Percentiles rank a stretch among this genome's conserved stretches.
Conservation (phyloP, 1,284 basidiomycete species). For the Cutaneotrichosporon cyanovorans region DNA sequence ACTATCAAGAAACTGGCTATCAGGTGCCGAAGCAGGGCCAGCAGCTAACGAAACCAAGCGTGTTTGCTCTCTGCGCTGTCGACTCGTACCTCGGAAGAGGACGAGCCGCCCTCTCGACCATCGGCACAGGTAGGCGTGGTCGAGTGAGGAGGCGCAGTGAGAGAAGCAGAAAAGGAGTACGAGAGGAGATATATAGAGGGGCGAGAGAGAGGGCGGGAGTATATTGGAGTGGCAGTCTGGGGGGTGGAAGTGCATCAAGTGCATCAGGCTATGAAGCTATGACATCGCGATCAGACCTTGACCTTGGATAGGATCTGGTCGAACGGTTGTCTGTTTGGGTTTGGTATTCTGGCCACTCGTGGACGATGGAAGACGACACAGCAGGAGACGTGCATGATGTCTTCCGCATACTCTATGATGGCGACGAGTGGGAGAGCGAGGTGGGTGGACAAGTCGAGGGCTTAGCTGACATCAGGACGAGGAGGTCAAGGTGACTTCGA, state of each 20-base stretch:
- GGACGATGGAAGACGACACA: too few relatives aligned
- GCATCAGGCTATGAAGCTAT: too few relatives aligned
- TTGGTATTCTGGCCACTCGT: too few relatives aligned
- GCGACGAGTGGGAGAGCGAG: constrained; percentile 11
- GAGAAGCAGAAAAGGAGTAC: constrained; percentile 5
- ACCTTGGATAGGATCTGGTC: too few relatives aligned
- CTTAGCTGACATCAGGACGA: neutral
- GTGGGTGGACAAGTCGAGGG: neutral
- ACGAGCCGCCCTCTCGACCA: neutral
- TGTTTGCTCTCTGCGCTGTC: constrained; percentile 4
- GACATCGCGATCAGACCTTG: too few relatives aligned
- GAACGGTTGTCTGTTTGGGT: too few relatives aligned
- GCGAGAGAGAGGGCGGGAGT: neutral
- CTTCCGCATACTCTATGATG: constrained; percentile 12
- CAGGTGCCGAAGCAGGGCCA: constrained; percentile 7
- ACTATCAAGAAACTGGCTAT: constrained; percentile 20
- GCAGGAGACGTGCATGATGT: constrained; percentile 13
- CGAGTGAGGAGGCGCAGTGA: neutral
- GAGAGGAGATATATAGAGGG: neutral
- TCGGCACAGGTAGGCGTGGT: neutral
- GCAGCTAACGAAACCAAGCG: constrained; percentile 18
- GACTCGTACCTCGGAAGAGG: neutral
- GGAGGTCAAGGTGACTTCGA: neutral
- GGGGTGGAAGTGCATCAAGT: too few relatives aligned
- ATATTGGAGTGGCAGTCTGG: neutral